Conservation (phyloP, 2,329 filamentous ascomycete species). For the Fusarium goolgardi region DNA sequence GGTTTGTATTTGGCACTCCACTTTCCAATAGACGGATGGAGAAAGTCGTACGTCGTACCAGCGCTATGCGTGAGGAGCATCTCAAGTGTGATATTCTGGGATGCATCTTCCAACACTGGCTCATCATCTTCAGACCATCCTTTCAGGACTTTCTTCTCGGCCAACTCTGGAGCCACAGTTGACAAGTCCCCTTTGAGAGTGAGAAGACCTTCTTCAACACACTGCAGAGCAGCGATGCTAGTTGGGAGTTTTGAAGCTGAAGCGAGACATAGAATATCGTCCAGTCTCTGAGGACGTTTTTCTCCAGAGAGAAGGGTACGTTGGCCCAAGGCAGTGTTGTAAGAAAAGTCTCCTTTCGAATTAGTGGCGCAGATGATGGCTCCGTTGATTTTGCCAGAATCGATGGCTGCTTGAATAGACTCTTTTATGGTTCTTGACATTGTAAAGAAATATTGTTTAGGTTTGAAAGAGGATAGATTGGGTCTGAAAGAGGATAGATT, state of each 20-base stretch:
- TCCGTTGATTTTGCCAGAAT: conserved; percentile 58
- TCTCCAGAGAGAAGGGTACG: conserved; percentile 56
- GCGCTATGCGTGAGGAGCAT: conserved; percentile 65
- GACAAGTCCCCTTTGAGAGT: conserved; percentile 60
- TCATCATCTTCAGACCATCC: conserved; percentile 58
- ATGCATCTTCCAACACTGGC: conserved; percentile 50
- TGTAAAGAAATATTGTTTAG: neutral
- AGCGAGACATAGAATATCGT: conserved; percentile 53
- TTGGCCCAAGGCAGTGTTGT: conserved; percentile 55
- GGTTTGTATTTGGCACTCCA: conserved; percentile 51
- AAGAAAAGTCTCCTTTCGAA: conserved; percentile 53
- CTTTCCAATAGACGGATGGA: conserved; percentile 51
- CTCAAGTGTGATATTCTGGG: conserved; percentile 59
- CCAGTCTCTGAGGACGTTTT: conserved; percentile 52
- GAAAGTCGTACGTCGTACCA: conserved; percentile 60
- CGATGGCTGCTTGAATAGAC: conserved; percentile 55
- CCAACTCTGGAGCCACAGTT: conserved; percentile 60
- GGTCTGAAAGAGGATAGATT: fast-evolving
- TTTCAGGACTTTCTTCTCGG: conserved; percentile 59
- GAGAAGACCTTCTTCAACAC: conserved; percentile 64
- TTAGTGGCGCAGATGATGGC: conserved; percentile 57
- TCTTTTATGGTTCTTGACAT: conserved; percentile 53
- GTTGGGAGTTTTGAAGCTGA: conserved; percentile 61
- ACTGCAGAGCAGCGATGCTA: conserved; percentile 64
- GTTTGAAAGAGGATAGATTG: fast-evolving